Evolutionary conservation across 768 basidiomycete genomes (phyloP), one percentile per base, ranked within the genome.

Genomic region (Macrolepiota dolichaula): DNA sequence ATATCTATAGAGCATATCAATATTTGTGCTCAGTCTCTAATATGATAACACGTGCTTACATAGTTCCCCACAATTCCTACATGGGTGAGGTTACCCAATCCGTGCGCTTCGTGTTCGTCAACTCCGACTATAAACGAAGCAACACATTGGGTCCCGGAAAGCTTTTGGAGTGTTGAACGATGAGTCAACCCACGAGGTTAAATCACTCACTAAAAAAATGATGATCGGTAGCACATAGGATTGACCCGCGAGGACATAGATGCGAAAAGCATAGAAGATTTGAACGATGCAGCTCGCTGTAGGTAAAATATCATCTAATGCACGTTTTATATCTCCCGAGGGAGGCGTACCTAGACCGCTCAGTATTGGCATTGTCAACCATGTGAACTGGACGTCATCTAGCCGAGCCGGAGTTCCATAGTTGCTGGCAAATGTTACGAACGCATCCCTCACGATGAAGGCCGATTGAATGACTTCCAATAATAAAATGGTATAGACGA

Each of bases 391-490:
- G 55, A 58, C 47, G 13, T 42, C 24, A 42, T 66, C 61, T 4
- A 74, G 65, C 17, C 55, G 57, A 27, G 38, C 25, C 22, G 68
- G 42, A 53, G 73, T 61, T 17, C 72, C 72, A 54, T 66, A 75
- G 17, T 68, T 69, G 4, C 42, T 44, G 2, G 67, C 70, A 47
- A 72, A 74, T 19, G 70, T 66, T 32, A 57, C n/a, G 51, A 67
- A 72, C 1, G 68, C 67, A 38, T 76, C 73, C 36, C 57, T 37
- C 49, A 58, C 22, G 32, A 47, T 67, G 51, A 76, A 60, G 4
- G 69, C 35, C 0, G 74, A 72, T 56, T 76, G 75, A 7, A 69
- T 51, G 15, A 73, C 37, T 51, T 74, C 74, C 25, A 74, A 13
- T 6, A 65, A 19, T 22, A 72, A 66, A 9, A 70, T 52, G 4